phyloP scores from a whole-genome alignment of 108 stramenopile species.

The Skeletonema grethae region DNA sequence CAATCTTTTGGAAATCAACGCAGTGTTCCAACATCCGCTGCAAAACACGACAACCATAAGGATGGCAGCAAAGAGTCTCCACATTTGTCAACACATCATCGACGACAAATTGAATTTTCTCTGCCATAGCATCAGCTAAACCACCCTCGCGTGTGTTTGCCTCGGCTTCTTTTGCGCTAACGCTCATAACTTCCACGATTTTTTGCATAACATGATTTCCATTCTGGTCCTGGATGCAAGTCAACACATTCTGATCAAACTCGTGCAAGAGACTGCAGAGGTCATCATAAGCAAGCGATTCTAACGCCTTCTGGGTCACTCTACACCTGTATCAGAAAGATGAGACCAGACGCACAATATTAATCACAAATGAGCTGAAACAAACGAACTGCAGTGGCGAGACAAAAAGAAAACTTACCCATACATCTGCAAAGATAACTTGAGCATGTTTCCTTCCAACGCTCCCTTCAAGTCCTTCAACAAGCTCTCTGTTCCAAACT shows the following conservation, averaged over 20 bases:
- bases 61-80: conserved; percentile 87
- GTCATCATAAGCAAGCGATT: conserved; percentile 75
- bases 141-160: conserved; percentile 25
- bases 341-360: background rate
- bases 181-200: conserved; percentile 88
- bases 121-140: conserved; percentile 47
- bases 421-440: conserved; percentile 90
- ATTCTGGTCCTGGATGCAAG: conserved; percentile 96
- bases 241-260: conserved; percentile 86
- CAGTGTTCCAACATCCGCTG: conserved; percentile 97
- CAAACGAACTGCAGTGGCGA: background rate
- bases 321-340: conserved; percentile 67
- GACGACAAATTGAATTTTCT: conserved; percentile 93
- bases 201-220: conserved; percentile 99
- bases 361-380: background rate
- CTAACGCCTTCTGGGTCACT: conserved; percentile 94
- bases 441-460: conserved; percentile 79
- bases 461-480: conserved; percentile 64
- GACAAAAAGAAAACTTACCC: conserved; percentile 57
- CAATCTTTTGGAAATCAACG: conserved; percentile 71
- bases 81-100: conserved; percentile 87
- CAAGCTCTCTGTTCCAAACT: conserved; percentile 87
- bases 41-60: conserved; percentile 96
- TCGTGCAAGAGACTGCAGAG: conserved; percentile 80
- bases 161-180: conserved; percentile 61